A percentile compares a stretch with the other conserved stretches of the same genome.
phyloP scores from a whole-genome alignment of 2,329 filamentous ascomycete species.

The Ramularia collo-cygni region DNA sequence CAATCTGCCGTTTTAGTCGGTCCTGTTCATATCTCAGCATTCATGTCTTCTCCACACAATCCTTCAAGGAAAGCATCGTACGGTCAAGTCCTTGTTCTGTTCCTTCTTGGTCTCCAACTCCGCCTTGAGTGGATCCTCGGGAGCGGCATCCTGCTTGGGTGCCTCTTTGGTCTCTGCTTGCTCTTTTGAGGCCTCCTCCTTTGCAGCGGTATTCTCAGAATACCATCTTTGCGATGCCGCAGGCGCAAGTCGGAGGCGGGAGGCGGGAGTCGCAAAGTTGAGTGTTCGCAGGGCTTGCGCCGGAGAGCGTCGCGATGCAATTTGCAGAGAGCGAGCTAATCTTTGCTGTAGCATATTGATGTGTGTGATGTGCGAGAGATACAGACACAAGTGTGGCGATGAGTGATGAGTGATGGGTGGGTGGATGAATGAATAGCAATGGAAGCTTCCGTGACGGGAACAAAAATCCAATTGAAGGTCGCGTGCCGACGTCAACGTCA shows the following conservation, averaged over 20 bases:
- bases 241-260: conserved; percentile 23
- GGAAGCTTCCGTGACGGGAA: no score
- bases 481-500: no score
- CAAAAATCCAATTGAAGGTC: no score
- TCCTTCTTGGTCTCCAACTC: conserved; percentile 66
- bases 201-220: conserved; percentile 39
- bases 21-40: conserved; percentile 54
- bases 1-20: conserved; percentile 86
- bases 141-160: conserved; percentile 31
- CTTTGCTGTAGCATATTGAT: conserved; percentile 45
- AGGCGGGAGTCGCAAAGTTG: conserved; percentile 29
- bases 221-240: conserved; percentile 37
- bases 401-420: neutral
- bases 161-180: conserved; percentile 25
- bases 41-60: neutral
- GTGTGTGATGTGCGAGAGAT: conserved; percentile 1
- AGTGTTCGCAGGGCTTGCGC: conserved; percentile 14
- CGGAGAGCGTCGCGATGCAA: conserved; percentile 24
- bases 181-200: conserved; percentile 33
- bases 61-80: conserved; percentile 36
- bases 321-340: conserved; percentile 42
- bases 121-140: conserved; percentile 50
- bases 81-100: conserved; percentile 78
- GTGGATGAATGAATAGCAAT: neutral
- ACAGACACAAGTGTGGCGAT: conserved; percentile 6